phyloP scores from a whole-genome alignment of 768 basidiomycete species.

The Lentinula aciculospora region DNA sequence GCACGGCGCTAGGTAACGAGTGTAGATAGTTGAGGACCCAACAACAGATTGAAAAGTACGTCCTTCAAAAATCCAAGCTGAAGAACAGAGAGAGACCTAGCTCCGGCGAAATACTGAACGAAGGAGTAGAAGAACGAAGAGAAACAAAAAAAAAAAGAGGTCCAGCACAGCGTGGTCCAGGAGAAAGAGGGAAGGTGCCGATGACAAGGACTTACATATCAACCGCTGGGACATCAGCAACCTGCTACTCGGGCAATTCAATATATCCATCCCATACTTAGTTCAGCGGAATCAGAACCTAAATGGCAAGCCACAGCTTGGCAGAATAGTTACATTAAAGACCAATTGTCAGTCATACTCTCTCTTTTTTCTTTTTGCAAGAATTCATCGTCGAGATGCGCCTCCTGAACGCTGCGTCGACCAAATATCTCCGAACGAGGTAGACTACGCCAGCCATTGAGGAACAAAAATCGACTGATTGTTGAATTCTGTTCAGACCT shows the following conservation, averaged over 20 bases:
- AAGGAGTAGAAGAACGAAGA: background rate
- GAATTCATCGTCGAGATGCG: too few relatives aligned
- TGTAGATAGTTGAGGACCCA: background rate
- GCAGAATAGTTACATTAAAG: too few relatives aligned
- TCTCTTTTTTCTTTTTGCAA: too few relatives aligned
- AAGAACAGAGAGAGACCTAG: background rate
- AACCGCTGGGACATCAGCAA: background rate
- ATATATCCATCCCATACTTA: too few relatives aligned
- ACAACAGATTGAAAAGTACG: background rate
- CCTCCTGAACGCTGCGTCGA: too few relatives aligned
- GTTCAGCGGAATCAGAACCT: too few relatives aligned
- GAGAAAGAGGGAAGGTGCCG: background rate
- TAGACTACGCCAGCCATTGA: too few relatives aligned
- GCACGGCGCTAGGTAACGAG: background rate
- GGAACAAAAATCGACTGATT: too few relatives aligned
- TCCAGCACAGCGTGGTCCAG: background rate
- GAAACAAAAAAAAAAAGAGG: background rate
- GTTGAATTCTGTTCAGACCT: too few relatives aligned
- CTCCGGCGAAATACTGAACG: background rate
- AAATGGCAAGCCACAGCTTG: too few relatives aligned
- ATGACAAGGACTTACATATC: background rate
- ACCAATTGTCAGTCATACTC: too few relatives aligned
- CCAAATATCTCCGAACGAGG: too few relatives aligned
- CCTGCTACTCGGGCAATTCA: background rate
- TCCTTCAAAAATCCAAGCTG: background rate